Evolutionary conservation across 2,329 filamentous ascomycete genomes (phyloP).

Genomic region (Coniochaeta sp.): DNA sequence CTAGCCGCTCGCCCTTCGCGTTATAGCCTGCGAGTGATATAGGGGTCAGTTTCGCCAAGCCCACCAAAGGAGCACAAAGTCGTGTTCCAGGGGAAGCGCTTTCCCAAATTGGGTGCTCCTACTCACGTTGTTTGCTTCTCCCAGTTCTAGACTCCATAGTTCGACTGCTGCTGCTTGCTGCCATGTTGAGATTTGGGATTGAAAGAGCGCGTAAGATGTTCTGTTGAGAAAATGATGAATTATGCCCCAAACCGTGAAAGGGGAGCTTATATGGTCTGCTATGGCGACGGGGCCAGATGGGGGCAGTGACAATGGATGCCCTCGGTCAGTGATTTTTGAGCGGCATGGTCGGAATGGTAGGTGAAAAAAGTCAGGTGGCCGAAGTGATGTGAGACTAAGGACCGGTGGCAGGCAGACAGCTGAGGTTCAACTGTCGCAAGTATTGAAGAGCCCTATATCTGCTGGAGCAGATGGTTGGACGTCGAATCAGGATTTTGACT

Average conservation of each 20-base stretch:
- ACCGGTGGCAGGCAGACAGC: conserved; percentile 5
- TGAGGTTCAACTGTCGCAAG: background rate
- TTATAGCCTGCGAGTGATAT: conserved; percentile 66
- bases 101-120: background rate
- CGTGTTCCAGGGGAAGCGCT: background rate
- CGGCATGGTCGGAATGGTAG: conserved; percentile 9
- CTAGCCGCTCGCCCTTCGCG: conserved; percentile 83
- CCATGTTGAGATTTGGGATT: conserved; percentile 9
- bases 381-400: conserved; percentile 16
- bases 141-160: conserved; percentile 69
- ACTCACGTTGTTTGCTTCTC: conserved; percentile 76
- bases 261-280: background rate
- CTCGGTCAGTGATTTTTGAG: conserved; percentile 8
- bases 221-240: background rate
- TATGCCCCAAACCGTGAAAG: background rate
- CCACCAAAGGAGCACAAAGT: conserved; percentile 4
- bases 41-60: conserved; percentile 28
- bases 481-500: background rate
- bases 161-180: conserved; percentile 26
- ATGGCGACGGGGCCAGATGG: background rate
- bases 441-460: background rate
- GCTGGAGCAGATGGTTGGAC: background rate
- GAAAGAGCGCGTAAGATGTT: background rate
- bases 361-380: background rate
- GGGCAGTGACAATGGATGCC: conserved; percentile 9